Percentiles rank a stretch among this genome's conserved stretches.
Evolutionary conservation across 352 stramenopile genomes (phyloP).

Genomic region (Phytophthora boehmeriae): DNA sequence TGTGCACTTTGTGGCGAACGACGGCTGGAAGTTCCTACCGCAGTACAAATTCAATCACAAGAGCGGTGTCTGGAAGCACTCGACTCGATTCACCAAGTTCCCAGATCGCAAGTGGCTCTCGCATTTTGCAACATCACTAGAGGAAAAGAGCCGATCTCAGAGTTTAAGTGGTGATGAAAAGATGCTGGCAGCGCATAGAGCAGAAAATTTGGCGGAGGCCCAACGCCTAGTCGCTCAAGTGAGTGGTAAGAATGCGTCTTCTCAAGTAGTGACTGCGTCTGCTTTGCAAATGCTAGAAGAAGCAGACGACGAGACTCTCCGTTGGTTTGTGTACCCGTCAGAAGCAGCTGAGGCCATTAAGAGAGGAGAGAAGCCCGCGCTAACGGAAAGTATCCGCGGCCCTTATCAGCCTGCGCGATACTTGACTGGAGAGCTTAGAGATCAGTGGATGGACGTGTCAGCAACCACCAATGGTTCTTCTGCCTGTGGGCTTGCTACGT

Average conservation of each 20-base stretch:
- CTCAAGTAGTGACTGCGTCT: constrained; percentile 40
- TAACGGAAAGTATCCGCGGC: constrained; percentile 40
- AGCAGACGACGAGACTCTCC: constrained; percentile 53
- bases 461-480: constrained; percentile 4
- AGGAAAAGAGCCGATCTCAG: constrained; percentile 28
- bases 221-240: constrained; percentile 37
- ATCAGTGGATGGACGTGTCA: constrained; percentile 47
- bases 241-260: constrained; percentile 23
- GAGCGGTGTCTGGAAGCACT: constrained; percentile 94
- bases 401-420: constrained; percentile 62
- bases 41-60: constrained; percentile 96
- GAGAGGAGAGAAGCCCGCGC: constrained; percentile 77
- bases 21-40: constrained; percentile 94
- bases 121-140: constrained; percentile 44
- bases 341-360: constrained; percentile 90
- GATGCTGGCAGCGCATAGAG: constrained; percentile 36
- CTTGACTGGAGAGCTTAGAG: constrained; percentile 39
- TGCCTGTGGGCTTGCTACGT: constrained; percentile 18
- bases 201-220: constrained; percentile 51
- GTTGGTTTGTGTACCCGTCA: constrained; percentile 79
- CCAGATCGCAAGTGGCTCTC: constrained; percentile 62
- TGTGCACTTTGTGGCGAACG: constrained; percentile 93
- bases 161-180: constrained; percentile 40
- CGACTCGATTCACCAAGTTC: constrained; percentile 58
- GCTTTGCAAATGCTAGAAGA: constrained; percentile 59